phyloP scores from a whole-genome alignment of 2,329 filamentous ascomycete species.

The Diaporthe vexans region DNA sequence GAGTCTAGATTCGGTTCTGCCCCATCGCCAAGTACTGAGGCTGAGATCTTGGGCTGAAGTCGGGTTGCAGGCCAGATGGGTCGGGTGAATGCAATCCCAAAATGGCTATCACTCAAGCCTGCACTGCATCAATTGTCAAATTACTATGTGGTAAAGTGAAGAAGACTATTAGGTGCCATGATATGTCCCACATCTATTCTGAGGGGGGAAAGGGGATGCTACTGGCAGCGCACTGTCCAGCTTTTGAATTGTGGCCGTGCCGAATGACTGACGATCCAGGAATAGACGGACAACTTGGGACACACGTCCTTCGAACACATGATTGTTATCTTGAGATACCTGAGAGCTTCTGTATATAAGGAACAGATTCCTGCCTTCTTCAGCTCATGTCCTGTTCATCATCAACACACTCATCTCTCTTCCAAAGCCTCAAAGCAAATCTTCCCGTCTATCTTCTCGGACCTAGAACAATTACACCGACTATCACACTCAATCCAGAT shows the following conservation, averaged over 20 bases:
- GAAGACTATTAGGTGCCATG: background rate
- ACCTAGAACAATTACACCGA: background rate
- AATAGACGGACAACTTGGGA: background rate
- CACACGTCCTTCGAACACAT: background rate
- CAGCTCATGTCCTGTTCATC: background rate
- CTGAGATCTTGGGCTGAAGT: background rate
- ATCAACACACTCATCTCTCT: background rate
- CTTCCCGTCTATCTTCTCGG: background rate
- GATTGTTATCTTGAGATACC: background rate
- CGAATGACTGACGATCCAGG: background rate
- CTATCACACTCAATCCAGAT: background rate
- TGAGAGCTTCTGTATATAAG: background rate
- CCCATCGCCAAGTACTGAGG: background rate
- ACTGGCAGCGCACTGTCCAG: background rate
- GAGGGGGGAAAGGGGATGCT: background rate
- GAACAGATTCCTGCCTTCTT: background rate
- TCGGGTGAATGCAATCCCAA: background rate
- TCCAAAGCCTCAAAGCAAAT: background rate
- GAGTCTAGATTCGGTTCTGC: conserved; percentile 7
- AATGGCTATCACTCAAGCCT: background rate
- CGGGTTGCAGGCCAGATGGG: background rate
- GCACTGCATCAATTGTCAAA: background rate
- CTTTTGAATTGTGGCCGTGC: background rate
- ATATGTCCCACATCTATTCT: background rate
- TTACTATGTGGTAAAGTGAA: background rate